Percentiles rank a stretch among this genome's conserved stretches.
Conservation (phyloP, 148 eudicot genomes). For the Rhododendron griersonianum region DNA sequence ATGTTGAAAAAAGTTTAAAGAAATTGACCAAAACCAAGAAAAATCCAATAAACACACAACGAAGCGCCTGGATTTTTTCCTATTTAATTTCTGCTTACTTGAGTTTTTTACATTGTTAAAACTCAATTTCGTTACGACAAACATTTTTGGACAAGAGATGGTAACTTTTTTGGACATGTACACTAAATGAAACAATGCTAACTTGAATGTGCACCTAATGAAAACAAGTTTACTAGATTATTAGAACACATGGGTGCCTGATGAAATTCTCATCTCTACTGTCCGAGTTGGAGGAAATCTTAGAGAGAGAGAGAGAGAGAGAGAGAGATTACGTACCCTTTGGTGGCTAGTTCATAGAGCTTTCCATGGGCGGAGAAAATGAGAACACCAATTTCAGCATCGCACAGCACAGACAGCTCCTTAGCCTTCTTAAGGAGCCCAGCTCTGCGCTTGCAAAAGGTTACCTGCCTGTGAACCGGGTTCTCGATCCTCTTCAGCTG, state of each 20-base stretch:
- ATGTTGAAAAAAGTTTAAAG: background rate
- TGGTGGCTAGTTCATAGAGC: constrained; percentile 89
- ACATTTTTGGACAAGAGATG: background rate
- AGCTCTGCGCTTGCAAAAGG: constrained; percentile 90
- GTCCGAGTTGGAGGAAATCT: background rate
- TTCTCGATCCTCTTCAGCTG: constrained; percentile 90
- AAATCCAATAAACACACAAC: background rate
- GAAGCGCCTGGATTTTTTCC: background rate
- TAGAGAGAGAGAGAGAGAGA: background rate
- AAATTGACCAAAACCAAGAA: background rate
- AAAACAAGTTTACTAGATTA: background rate
- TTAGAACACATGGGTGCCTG: background rate
- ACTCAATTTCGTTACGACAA: background rate
- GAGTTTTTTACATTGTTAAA: background rate
- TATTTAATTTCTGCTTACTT: background rate
- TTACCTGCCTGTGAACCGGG: constrained; percentile 91
- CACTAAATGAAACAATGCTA: background rate
- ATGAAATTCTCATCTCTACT: background rate
- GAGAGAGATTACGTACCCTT: constrained; percentile 44
- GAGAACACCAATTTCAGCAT: constrained; percentile 79
- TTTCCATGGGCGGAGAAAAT: constrained; percentile 86
- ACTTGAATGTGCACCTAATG: background rate
- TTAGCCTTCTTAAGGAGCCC: constrained; percentile 96
- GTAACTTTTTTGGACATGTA: background rate
- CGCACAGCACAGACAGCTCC: constrained; percentile 89